Evolutionary conservation across 305 asterid species (phyloP).

Genomic region (Fraxinus sp.): DNA sequence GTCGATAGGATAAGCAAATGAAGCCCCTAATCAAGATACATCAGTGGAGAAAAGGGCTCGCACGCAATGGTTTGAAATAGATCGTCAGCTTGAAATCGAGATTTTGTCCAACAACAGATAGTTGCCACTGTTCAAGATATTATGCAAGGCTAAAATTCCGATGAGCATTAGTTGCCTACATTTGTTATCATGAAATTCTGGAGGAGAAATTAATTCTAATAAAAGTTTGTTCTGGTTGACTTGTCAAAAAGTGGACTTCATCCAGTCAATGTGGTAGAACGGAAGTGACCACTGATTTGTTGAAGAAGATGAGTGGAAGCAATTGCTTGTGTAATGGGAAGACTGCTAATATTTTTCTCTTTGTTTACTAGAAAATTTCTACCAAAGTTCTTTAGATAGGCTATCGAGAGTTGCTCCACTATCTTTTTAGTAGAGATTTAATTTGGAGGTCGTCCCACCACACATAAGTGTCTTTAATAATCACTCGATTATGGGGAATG

Average conservation of each 20-base stretch:
- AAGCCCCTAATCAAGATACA: slow-evolving; percentile 41
- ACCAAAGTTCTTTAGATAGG: background rate
- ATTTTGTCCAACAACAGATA: slow-evolving; percentile 45
- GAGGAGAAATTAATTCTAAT: slow-evolving; percentile 7
- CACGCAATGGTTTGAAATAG: slow-evolving; percentile 75
- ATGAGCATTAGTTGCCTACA: slow-evolving; percentile 81
- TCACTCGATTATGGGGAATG: too few species aligned
- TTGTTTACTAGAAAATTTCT: background rate
- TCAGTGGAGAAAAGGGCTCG: slow-evolving; percentile 70
- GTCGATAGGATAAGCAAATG: slow-evolving; percentile 56
- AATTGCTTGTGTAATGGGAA: slow-evolving; percentile 40
- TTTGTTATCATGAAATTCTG: slow-evolving; percentile 45
- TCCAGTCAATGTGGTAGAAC: slow-evolving; percentile 21
- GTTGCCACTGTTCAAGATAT: slow-evolving; percentile 43
- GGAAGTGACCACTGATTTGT: slow-evolving; percentile 36
- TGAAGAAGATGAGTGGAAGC: slow-evolving; percentile 47
- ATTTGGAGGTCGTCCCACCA: background rate
- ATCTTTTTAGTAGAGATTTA: background rate
- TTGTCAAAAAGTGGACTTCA: slow-evolving; percentile 48
- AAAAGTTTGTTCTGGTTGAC: slow-evolving; percentile 55
- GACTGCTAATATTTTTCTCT: background rate
- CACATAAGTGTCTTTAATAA: too few species aligned
- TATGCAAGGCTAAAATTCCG: slow-evolving; percentile 48
- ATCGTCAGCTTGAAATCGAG: slow-evolving; percentile 54
- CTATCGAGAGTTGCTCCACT: background rate